Base-by-base conservation (phyloP, 768 basidiomycete species). In the Tylopilus subfusipes region DNA sequence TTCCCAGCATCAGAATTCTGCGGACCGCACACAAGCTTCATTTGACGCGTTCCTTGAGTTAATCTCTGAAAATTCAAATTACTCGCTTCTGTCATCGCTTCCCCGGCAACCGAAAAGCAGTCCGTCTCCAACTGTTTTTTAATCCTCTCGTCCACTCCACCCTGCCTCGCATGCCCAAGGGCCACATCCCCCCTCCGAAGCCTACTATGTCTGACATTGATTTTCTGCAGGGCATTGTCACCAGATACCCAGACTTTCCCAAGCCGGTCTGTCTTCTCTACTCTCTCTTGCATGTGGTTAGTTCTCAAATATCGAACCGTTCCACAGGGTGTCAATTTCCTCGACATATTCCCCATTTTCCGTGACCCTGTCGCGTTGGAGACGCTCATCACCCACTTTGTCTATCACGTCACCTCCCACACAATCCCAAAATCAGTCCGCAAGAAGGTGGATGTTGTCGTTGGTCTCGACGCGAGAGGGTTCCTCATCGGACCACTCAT, bases 341-440 rank as follows among this genome's bases (percentile, higher is more conserved):
- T 95, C 52, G 97, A 99, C 72, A 90, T 98, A 63, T 94, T 98
- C 72, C 97, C 97, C 12, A 78, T 98, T 68, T 80, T 99, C 18
- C 82, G 88, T 16, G 78, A 92, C 66, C 97, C 96, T 12, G 62
- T 88, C 51, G 86, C 85, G 4, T 91, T 96, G 66, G 96, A 98
- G 75, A 85, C 88, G 0, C 81, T 98, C 38, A 88, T 97, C 68
- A 92, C 93, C 13, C 88, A 97, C 68, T 78, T 98, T 55, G 69
- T 90, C 49, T 81, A 95, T 72, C 96, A 89, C 66, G 75, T 98
- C 67, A 86, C 86, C 50, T 91, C 90, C 24, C 75, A 84, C 55
- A 92, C 88, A 9, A 77, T 94, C 61, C 79, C 82, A 21, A 74
- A 74, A 44, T 76, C 82, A 14, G 75, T 81, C 4, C 73, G 72